Conservation (phyloP, 2,329 filamentous ascomycete genomes). For the Pseudopyricularia javanii region DNA sequence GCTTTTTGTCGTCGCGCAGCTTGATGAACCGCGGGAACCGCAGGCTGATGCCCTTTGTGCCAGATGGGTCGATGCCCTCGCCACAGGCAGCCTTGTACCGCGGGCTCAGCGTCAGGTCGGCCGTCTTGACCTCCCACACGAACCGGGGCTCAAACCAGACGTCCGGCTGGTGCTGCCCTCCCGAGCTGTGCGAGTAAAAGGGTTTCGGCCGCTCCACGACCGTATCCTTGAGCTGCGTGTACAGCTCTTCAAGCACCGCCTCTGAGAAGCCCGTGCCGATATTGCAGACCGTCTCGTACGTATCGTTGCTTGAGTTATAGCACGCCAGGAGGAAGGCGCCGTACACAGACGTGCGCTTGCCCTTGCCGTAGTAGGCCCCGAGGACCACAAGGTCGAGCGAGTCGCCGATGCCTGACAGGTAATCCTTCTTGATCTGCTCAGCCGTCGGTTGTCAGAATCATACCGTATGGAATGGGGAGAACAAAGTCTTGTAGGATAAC, state of each 20-base stretch:
- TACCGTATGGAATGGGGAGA: not conserved
- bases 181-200: constrained; percentile 78
- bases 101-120: constrained; percentile 84
- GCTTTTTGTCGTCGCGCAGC: constrained; percentile 87
- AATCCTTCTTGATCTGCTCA: constrained; percentile 85
- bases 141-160: constrained; percentile 94
- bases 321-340: constrained; percentile 92
- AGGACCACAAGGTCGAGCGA: constrained; percentile 93
- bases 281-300: constrained; percentile 94
- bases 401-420: constrained; percentile 85
- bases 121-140: constrained; percentile 97
- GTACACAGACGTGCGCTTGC: constrained; percentile 91
- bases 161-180: constrained; percentile 87
- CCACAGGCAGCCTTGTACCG: constrained; percentile 83
- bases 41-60: constrained; percentile 65
- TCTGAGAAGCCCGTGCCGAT: constrained; percentile 97
- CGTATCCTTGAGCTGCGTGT: constrained; percentile 61
- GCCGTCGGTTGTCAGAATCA: too few species aligned
- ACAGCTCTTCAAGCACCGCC: constrained; percentile 77
- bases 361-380: constrained; percentile 86
- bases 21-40: constrained; percentile 91
- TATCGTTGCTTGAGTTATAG: constrained; percentile 69
- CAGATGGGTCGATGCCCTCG: constrained; percentile 61
- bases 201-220: constrained; percentile 87
- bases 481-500: constrained; percentile 4